Base-by-base conservation (phyloP, 106 monocot species). In the Cymbidium sinense region DNA sequence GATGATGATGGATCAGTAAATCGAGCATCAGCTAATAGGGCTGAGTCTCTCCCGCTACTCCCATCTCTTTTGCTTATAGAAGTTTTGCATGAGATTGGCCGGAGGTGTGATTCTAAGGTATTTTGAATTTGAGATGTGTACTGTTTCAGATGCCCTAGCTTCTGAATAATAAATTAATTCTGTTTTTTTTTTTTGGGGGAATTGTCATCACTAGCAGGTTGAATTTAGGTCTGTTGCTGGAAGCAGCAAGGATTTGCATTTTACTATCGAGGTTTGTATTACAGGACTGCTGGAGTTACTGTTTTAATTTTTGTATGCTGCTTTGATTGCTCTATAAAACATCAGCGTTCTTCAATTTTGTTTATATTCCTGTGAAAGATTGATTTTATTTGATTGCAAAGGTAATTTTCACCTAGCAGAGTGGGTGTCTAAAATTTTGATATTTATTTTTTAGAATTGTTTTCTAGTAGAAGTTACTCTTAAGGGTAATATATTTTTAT, bases 41-140 rank as follows among this genome's bases (percentile, higher is more conserved):
- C 41, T 8, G 87, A 82, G 64, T 78, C 82, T 34, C 18, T 78
- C 27, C 61, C 73, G 80, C 19, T 77, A 78, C 75, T 72, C 64
- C 79, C 84, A 50, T 76, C 81, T 9, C 74, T 83, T 20, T 43
- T 91, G 75, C 86, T 84, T 61, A 70, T 95, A 75, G 50, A 67
- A 35, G 92, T 86, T 20, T 75, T 95, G 82, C 84, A 84, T 84
- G 92, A 95, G 85, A 95, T 95, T 74, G 95, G 86, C 2, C 76
- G 85, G 72, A 86, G 80, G 37, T 95, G 90, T 84, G 86, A 89
- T 29, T 85, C 34, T 51, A 34, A 79, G 36, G 65, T 34, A 51
- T 23, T 81, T 34, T 72, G 20, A 67, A n/a, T 17, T 61, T 75
- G n/a, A 74, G n/a, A 34, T 21, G 30, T 76, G 31, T 0, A 11